phyloP scores from a whole-genome alignment of 441 rosid genomes.

The Brassica hybrid region DNA sequence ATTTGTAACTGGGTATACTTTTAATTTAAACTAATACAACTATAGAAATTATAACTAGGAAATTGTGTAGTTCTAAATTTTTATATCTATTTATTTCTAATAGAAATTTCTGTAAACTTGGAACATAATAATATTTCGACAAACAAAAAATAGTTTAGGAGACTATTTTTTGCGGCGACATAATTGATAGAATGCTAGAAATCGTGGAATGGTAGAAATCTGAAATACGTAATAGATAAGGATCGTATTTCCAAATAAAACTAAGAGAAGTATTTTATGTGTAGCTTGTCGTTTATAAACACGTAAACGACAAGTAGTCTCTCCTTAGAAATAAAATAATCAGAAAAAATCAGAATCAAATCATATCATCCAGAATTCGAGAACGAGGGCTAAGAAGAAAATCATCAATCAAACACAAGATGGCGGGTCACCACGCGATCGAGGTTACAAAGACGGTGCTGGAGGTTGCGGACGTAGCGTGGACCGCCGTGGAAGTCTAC shows the following conservation, averaged over 20 bases:
- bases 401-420: slow-evolving; percentile 25
- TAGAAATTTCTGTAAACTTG: no score
- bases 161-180: no score
- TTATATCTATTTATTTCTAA: no score
- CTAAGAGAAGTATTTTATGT: background rate
- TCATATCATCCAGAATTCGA: slow-evolving; percentile 17
- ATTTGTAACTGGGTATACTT: no score
- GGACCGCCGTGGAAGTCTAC: slow-evolving; percentile 75
- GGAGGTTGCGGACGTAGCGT: slow-evolving; percentile 92
- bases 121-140: no score
- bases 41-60: no score
- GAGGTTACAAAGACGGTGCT: slow-evolving; percentile 91
- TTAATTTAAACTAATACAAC: no score
- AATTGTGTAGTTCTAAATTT: no score
- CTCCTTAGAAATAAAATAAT: background rate
- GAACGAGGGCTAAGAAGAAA: background rate
- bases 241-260: slow-evolving; percentile 2
- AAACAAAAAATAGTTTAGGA: no score
- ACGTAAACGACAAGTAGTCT: slow-evolving; percentile 42
- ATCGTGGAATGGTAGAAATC: no score
- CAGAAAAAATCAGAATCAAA: background rate
- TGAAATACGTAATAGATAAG: slow-evolving; percentile 8
- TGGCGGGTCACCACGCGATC: slow-evolving; percentile 72
- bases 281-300: slow-evolving; percentile 37
- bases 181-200: no score